Evolutionary conservation across 192 early-diverging fungal genomes (phyloP).

Genomic region (Coemansia sp.): DNA sequence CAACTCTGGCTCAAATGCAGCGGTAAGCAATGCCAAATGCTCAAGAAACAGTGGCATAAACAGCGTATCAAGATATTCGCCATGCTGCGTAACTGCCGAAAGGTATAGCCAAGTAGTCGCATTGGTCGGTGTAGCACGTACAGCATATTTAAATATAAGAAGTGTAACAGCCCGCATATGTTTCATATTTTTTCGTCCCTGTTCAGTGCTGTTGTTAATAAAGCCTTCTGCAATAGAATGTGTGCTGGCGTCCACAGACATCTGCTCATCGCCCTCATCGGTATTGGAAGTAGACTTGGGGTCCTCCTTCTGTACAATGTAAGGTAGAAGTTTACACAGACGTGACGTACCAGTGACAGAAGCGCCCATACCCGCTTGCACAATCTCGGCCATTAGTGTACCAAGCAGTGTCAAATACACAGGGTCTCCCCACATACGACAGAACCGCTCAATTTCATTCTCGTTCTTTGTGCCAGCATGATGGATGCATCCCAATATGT

Average conservation of each 20-base stretch:
- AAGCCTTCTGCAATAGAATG: constrained; percentile 10
- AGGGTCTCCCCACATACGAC: constrained; percentile 40
- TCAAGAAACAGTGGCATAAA: constrained; percentile 24
- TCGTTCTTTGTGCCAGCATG: constrained; percentile 16
- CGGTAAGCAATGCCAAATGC: constrained; percentile 14
- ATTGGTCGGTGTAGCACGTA: constrained; percentile 9
- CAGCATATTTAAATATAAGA: constrained; percentile 8
- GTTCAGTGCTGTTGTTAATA: constrained; percentile 5
- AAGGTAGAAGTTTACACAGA: constrained; percentile 18
- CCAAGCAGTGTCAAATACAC: constrained; percentile 24
- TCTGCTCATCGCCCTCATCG: neutral
- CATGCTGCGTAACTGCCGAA: constrained; percentile 15
- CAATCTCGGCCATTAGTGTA: constrained; percentile 19
- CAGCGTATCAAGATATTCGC: constrained; percentile 4
- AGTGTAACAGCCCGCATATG: constrained; percentile 23
- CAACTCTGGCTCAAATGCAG: constrained; percentile 7
- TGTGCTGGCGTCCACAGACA: neutral
- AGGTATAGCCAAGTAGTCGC: constrained; percentile 25
- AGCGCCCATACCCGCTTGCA: constrained; percentile 1
- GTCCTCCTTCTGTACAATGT: constrained; percentile 6
- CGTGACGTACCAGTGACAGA: constrained; percentile 8
- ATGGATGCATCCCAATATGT: constrained; percentile 11
- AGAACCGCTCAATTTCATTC: constrained; percentile 39
- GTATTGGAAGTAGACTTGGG: neutral
- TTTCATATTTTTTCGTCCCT: constrained; percentile 16